Conservation (phyloP, 2,329 filamentous ascomycete species). For the Microsporum audouinii region DNA sequence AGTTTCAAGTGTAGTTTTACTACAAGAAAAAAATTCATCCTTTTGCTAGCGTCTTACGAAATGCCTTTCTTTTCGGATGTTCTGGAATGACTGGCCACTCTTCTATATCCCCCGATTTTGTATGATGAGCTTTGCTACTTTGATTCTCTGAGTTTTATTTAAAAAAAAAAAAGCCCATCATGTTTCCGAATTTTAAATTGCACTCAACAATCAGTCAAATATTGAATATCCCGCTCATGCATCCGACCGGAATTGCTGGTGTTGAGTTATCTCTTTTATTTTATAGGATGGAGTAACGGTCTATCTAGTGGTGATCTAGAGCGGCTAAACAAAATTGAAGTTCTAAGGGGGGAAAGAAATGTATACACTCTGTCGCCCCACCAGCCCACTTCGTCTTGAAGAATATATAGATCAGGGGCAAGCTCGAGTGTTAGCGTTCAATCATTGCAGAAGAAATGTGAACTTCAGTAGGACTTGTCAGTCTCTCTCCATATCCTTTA, state of each 20-base stretch:
- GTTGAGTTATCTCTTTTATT: no score
- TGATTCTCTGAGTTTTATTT: neutral
- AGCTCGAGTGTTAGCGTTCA: neutral
- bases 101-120: neutral
- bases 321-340: no score
- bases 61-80: neutral
- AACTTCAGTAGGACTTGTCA: neutral
- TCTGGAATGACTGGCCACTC: neutral
- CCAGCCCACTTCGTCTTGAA: neutral
- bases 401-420: neutral
- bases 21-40: neutral
- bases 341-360: no score
- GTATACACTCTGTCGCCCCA: neutral
- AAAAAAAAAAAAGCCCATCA: neutral
- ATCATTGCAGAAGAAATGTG: neutral
- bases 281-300: no score
- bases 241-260: no score
- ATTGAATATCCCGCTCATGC: neutral
- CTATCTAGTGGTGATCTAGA: no score
- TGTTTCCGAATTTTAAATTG: neutral
- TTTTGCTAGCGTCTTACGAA: neutral
- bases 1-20: neutral
- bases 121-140: neutral
- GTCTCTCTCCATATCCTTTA: conserved; percentile 34
- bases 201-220: neutral